Evolutionary conservation across 805 yeast species (phyloP).

Genomic region (Kazachstania martiniae): DNA sequence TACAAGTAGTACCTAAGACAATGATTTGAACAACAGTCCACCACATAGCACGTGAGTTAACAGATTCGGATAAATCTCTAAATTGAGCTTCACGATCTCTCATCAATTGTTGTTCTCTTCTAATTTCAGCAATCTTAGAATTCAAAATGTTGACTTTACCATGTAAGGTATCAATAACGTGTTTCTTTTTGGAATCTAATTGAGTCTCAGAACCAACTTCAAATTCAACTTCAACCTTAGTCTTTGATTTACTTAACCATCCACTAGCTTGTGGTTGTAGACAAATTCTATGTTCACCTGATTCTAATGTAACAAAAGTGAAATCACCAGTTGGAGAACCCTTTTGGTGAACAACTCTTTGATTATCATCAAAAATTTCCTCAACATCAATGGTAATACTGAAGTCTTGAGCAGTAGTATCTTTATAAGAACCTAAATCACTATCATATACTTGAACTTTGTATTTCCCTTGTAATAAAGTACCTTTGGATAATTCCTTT

Average conservation of each 20-base stretch:
- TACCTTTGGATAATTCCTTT: slow-evolving; percentile 41
- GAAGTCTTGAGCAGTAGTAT: slow-evolving; percentile 27
- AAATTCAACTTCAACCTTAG: slow-evolving; percentile 48
- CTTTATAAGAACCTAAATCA: slow-evolving; percentile 26
- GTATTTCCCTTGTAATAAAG: slow-evolving; percentile 40
- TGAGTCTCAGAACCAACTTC: slow-evolving; percentile 55
- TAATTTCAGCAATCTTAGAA: slow-evolving; percentile 47
- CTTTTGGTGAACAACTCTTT: slow-evolving; percentile 62
- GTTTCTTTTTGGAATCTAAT: slow-evolving; percentile 58
- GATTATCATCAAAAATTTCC: slow-evolving; percentile 68
- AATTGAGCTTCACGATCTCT: slow-evolving; percentile 67
- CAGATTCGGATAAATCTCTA: slow-evolving; percentile 62
- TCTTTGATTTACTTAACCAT: slow-evolving; percentile 43
- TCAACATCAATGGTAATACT: slow-evolving; percentile 37
- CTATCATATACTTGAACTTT: slow-evolving; percentile 36
- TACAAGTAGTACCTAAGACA: slow-evolving; percentile 56
- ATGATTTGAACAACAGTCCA: slow-evolving; percentile 63
- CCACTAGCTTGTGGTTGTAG: slow-evolving; percentile 42
- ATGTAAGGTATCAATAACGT: slow-evolving; percentile 45
- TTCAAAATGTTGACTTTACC: slow-evolving; percentile 45
- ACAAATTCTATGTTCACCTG: slow-evolving; percentile 75
- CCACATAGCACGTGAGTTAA: slow-evolving; percentile 57
- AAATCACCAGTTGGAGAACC: slow-evolving; percentile 57
- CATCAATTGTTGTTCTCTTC: slow-evolving; percentile 54
- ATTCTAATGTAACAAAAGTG: slow-evolving; percentile 60